phyloP scores from a whole-genome alignment of 768 basidiomycete species.

The Lentinula detonsa region DNA sequence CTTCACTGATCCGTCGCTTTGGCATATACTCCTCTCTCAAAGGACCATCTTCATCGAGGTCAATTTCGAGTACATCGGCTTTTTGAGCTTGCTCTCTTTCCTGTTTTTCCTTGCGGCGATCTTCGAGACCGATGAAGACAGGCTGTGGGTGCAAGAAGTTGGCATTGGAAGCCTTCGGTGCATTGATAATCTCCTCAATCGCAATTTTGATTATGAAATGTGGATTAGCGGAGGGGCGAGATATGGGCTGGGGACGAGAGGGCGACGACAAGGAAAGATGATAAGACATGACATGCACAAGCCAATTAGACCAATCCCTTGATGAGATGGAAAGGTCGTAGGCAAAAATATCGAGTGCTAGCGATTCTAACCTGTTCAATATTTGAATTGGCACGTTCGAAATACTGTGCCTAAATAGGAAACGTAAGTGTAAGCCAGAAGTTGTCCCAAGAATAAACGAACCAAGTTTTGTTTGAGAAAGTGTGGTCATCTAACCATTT shows the following conservation, averaged over 20 bases:
- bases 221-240: slow-evolving; percentile 69
- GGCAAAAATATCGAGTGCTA: slow-evolving; percentile 63
- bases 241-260: slow-evolving; percentile 66
- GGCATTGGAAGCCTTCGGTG: slow-evolving; percentile 27
- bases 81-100: slow-evolving; percentile 35
- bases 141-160: slow-evolving; percentile 44
- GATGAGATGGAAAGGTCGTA: slow-evolving; percentile 67
- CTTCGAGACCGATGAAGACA: slow-evolving; percentile 67
- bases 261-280: slow-evolving; percentile 59
- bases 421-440: slow-evolving; percentile 3
- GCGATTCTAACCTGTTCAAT: slow-evolving; percentile 66
- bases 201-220: slow-evolving; percentile 61
- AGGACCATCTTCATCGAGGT: slow-evolving; percentile 80
- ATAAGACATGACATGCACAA: slow-evolving; percentile 56
- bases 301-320: slow-evolving; percentile 66
- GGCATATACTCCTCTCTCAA: slow-evolving; percentile 78
- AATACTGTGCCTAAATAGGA: slow-evolving; percentile 61
- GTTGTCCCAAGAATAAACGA: slow-evolving; percentile 18
- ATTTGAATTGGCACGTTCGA: slow-evolving; percentile 67
- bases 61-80: slow-evolving; percentile 60
- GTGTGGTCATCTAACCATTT: slow-evolving; percentile 89
- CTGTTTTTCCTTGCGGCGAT: slow-evolving; percentile 47
- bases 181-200: slow-evolving; percentile 64
- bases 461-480: slow-evolving; percentile 89
- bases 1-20: slow-evolving; percentile 48